Base-by-base conservation (phyloP, 1,284 basidiomycete genomes). In the Apiotrichum domesticum region DNA sequence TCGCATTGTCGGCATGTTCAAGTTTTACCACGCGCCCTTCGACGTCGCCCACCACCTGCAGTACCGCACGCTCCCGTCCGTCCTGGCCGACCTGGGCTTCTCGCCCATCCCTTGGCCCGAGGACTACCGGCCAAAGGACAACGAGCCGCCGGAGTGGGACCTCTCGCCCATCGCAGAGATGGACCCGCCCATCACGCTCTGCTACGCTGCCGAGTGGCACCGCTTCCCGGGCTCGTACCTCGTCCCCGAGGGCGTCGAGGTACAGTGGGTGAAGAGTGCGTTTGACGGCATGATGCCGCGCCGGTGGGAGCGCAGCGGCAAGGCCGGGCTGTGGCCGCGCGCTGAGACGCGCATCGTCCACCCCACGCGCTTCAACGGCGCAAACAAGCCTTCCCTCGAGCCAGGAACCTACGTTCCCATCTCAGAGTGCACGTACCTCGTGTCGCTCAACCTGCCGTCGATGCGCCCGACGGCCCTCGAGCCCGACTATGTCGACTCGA, bases 161-260 rank as follows among this genome's bases (percentile, higher is more conserved):
- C 79, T 89, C 41, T 75, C 84, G 1, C 84, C 84, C 1, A 79
- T 96, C 64, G 79, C 80, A 55, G 78, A 83, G n/a, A 83, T 93
- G 64, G 83, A 85, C 7, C 62, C 64, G 13, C 68, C 67, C 32
- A 46, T 95, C 55, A 84, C 80, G n/a, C 72, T 98, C 2, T 99
- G 96, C 77, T 82, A 89, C 55, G 92, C 87, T 37, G 90, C 94
- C 70, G 95, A 98, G 76, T 98, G 96, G 96, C 81, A 98, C 71
- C 83, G 95, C 13, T 99, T 94, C 80, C 91, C 94, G 0, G 84
- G 88, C 1, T 87, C 88, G 71, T 98, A 89, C 76, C 82, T 95
- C 49, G 82, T 98, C 15, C 93, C 95, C 1, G 83, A 87, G 54
- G 87, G 84, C 14, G 79, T 97, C 55, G 82, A 85, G 47, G 85